Conservation (phyloP, 148 eudicot genomes). For the Silene uniflora region DNA sequence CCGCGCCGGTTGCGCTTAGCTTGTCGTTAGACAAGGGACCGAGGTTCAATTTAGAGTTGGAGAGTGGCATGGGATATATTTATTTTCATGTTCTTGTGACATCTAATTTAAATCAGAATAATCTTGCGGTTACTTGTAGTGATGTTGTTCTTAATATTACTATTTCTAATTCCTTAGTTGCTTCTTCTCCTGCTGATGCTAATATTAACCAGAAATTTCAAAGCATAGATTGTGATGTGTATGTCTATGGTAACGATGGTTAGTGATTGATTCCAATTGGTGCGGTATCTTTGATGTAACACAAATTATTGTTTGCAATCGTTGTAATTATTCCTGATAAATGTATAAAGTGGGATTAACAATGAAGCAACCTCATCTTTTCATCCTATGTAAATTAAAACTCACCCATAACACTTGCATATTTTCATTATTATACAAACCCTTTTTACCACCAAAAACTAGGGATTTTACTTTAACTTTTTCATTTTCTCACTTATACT, state of each 20-base stretch:
- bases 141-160: background rate
- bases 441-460: no score
- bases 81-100: background rate
- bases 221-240: no score
- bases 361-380: conserved; percentile 27
- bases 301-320: no score
- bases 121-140: conserved; percentile 8
- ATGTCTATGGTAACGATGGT: no score
- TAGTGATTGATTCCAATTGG: no score
- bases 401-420: background rate
- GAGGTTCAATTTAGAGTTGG: background rate
- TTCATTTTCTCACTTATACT: no score
- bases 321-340: no score
- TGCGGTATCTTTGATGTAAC: no score
- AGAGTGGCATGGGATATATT: conserved; percentile 3
- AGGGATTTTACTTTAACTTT: no score
- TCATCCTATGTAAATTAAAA: conserved; percentile 18
- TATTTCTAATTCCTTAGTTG: background rate
- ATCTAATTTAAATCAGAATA: background rate
- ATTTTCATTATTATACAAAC: background rate
- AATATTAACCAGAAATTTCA: no score
- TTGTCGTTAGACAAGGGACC: background rate
- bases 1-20: background rate
- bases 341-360: no score
- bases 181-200: no score